These are phyloP conservation scores for Geotrichum reessii DNA, from an alignment of 1,139 yeast genomes.

Conservation along the genomic window DNA sequence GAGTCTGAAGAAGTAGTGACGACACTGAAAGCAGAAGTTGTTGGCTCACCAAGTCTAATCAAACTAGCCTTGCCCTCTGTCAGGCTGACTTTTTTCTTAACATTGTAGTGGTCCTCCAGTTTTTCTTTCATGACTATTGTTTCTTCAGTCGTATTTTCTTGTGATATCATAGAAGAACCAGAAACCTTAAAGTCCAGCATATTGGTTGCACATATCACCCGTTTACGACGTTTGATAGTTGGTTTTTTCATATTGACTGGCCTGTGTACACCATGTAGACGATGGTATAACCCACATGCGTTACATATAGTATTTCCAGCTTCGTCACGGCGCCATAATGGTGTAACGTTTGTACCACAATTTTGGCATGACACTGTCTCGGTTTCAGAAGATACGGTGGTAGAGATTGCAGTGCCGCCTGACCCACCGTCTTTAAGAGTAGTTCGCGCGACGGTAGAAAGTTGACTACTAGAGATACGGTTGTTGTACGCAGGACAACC, in stretches of 20 bases:
- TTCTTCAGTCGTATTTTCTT: neutral
- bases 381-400: constrained; percentile 21
- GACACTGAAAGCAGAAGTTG: neutral
- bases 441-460: neutral
- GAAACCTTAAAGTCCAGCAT: neutral
- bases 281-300: constrained; percentile 78
- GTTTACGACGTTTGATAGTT: constrained; percentile 68
- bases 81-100: neutral
- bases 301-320: constrained; percentile 78
- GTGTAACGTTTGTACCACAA: constrained; percentile 79
- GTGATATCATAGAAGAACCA: neutral
- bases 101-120: neutral
- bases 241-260: constrained; percentile 70
- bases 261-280: constrained; percentile 71
- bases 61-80: neutral
- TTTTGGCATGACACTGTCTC: constrained; percentile 66
- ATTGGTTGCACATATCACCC: constrained; percentile 29
- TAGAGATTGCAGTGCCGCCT: neutral
- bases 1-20: neutral
- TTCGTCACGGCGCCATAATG: constrained; percentile 84
- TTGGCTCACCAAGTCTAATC: neutral
- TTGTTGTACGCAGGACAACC: constrained; percentile 82
- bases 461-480: constrained; percentile 32
- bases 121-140: neutral
- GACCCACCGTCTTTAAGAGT: neutral